Evolutionary conservation across 2,329 filamentous ascomycete species (phyloP).

Genomic region (Daldinia sp.): DNA sequence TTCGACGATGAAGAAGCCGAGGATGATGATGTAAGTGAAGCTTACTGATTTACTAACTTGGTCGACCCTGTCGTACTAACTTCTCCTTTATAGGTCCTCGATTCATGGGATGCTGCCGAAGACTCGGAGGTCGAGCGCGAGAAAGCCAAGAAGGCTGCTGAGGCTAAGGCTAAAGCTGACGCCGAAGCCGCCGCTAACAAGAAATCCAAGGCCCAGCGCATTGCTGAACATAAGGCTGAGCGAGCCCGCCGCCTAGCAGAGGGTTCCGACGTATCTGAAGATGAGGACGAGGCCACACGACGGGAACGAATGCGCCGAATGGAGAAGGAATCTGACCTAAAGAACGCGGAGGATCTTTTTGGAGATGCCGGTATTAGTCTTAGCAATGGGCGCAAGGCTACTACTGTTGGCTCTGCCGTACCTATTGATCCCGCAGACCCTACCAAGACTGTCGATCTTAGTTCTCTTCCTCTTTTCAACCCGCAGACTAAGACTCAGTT

Average conservation of each 20-base stretch:
- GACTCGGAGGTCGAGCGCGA: slow-evolving; percentile 97
- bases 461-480: slow-evolving; percentile 85
- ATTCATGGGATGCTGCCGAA: slow-evolving; percentile 96
- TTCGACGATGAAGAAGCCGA: slow-evolving; percentile 94
- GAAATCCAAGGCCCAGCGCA: slow-evolving; percentile 87
- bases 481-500: slow-evolving; percentile 90
- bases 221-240: slow-evolving; percentile 80
- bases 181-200: slow-evolving; percentile 89
- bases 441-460: slow-evolving; percentile 82
- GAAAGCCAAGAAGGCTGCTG: slow-evolving; percentile 88
- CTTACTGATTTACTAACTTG: slow-evolving; percentile 19
- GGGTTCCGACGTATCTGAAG: slow-evolving; percentile 70
- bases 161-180: slow-evolving; percentile 88
- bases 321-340: slow-evolving; percentile 89
- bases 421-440: slow-evolving; percentile 80
- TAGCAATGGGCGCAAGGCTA: slow-evolving; percentile 73
- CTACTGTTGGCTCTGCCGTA: slow-evolving; percentile 73
- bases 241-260: slow-evolving; percentile 66
- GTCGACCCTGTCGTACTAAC: slow-evolving; percentile 28
- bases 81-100: slow-evolving; percentile 74
- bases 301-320: slow-evolving; percentile 80
- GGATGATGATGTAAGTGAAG: slow-evolving; percentile 75
- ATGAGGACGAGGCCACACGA: slow-evolving; percentile 77
- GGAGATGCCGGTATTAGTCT: slow-evolving; percentile 74
- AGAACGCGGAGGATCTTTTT: slow-evolving; percentile 92